These are phyloP conservation scores for Ceratocystis diversiconidia DNA, from an alignment of 2,329 filamentous ascomycete genomes.

Conservation along the genomic window DNA sequence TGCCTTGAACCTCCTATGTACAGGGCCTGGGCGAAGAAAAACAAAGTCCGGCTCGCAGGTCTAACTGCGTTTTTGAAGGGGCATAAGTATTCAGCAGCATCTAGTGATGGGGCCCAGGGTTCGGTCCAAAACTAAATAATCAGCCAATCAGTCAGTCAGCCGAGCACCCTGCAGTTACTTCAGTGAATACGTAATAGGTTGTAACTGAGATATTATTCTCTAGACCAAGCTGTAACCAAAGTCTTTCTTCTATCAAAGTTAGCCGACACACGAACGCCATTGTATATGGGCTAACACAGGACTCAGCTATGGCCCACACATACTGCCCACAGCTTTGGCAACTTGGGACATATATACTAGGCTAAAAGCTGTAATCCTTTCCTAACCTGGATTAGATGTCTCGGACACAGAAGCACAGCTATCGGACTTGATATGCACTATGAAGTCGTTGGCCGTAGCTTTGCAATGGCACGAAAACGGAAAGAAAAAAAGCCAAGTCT, in stretches of 20 bases:
- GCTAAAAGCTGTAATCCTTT: not conserved
- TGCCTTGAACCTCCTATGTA: not conserved
- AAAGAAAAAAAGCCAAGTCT: not conserved
- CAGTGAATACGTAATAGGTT: not conserved
- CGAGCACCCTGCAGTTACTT: not conserved
- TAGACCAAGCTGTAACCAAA: not conserved
- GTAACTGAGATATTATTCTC: too few species aligned
- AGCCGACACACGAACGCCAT: not conserved
- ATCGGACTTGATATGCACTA: not conserved
- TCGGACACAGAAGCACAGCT: not conserved
- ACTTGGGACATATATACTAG: not conserved
- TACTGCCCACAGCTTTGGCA: not conserved
- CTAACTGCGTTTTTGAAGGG: not conserved
- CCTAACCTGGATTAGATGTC: not conserved
- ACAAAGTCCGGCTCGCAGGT: not conserved
- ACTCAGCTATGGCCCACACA: not conserved
- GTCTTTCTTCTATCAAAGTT: slow-evolving; percentile 6
- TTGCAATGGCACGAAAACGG: not conserved
- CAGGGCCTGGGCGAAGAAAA: not conserved
- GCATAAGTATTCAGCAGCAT: too few species aligned
- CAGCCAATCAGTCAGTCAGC: not conserved
- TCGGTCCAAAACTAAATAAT: too few species aligned
- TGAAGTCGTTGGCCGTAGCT: not conserved
- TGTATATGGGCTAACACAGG: too few species aligned
- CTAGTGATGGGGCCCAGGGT: too few species aligned